Evolutionary conservation across 1,284 basidiomycete species (phyloP), one percentile per base, ranked within the genome.

Genomic region (Tranzscheliella williamsii): DNA sequence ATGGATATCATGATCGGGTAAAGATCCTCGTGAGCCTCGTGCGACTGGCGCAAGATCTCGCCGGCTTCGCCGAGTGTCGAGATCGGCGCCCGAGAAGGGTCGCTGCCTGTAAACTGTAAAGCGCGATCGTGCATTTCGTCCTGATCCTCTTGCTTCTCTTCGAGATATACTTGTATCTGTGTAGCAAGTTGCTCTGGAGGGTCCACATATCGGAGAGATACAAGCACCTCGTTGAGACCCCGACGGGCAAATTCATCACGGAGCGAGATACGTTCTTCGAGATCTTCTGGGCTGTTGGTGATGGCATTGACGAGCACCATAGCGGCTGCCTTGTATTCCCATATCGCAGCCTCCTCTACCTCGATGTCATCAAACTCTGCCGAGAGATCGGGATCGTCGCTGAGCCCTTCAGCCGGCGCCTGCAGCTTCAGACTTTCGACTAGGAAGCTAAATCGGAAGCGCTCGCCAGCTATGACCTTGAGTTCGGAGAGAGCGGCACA

Each of bases 111-210:
- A 26, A 52, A 12, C 13, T 40, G 42, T 16, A 70, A 40, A 5
- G 49, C 49, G 6, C 67, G 46, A 16, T 72, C 67, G 32, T 56
- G 63, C 76, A 90, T 82, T 44, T 91, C 88, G 72, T 88, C 86
- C 74, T 90, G 87, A 75, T 94, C 91, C 62, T 91, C 90, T 39
- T 87, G 88, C 67, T 90, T 89, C 75, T 92, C 90, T 61, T 94
- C 90, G 0, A 84, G 83, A 67, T 91, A 93, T 15, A 90, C 83
- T 57, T 88, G 84, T 5, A 92, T 80, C 68, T 93, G 90, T 0
- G 83, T 87, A 15, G 86, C 72, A 23, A 92, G 79, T 1, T 79
- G 78, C 34, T 91, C 89, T 11, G 90, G 88, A 1, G 89, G 88
- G 64, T 85, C 84, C 33, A 86, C 80, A 67, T 90, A 89, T 56